Percentiles rank a stretch among this genome's conserved stretches.
phyloP scores from a whole-genome alignment of 164 flowering plant species.

The Tinospora cordifolia region DNA sequence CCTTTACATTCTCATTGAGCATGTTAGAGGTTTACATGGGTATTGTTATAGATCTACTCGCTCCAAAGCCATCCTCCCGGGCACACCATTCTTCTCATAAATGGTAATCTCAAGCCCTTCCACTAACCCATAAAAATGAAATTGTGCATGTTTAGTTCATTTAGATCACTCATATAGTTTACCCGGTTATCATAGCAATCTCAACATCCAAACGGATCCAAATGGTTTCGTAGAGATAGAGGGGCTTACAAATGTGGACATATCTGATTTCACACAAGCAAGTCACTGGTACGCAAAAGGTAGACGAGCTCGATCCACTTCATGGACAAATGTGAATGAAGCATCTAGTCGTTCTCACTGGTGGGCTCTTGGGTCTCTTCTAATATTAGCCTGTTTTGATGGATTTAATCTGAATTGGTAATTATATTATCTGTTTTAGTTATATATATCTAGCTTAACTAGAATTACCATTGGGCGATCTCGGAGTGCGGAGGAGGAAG shows the following conservation, averaged over 20 bases:
- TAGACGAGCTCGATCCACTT: constrained; percentile 56
- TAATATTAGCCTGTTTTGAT: constrained; percentile 8
- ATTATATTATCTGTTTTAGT: constrained; percentile 40
- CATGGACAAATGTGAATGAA: constrained; percentile 76
- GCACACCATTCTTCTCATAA: constrained; percentile 28
- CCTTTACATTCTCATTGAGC: constrained; percentile 61
- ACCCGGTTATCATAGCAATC: constrained; percentile 44
- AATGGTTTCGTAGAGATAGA: constrained; percentile 69
- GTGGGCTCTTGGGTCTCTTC: constrained; percentile 36
- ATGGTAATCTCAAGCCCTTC: constrained; percentile 28
- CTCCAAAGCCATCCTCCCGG: constrained; percentile 36
- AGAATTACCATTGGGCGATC: constrained; percentile 52
- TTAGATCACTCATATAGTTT: constrained; percentile 19
- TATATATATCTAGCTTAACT: constrained; percentile 51
- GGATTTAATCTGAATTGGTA: constrained; percentile 25
- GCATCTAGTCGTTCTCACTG: constrained; percentile 88
- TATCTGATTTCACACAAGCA: constrained; percentile 54
- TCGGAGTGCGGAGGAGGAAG: constrained; percentile 26
- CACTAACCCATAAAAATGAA: not conserved
- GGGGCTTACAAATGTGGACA: constrained; percentile 50
- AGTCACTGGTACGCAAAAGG: constrained; percentile 62
- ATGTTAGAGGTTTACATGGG: constrained; percentile 91
- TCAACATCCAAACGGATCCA: constrained; percentile 65
- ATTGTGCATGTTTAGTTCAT: constrained; percentile 3
- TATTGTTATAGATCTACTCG: constrained; percentile 57